Evolutionary conservation across 257 asterid genomes (phyloP).

Genomic region (Asclepias syriaca): DNA sequence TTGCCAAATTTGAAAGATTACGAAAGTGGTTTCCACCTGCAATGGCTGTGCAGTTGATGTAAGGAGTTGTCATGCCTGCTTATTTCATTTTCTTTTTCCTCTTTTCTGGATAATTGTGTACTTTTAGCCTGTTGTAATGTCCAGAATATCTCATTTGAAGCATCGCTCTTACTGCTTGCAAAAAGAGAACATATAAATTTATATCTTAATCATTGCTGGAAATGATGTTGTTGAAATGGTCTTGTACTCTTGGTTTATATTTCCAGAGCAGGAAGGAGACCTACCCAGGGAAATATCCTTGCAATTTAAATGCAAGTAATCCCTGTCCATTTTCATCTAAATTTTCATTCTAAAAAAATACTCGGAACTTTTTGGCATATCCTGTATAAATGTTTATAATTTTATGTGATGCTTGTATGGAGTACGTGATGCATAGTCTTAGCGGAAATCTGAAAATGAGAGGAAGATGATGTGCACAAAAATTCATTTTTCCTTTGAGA

Average conservation of each 20-base stretch:
- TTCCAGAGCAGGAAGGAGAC: neutral
- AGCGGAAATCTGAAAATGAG: neutral
- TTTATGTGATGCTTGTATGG: neutral
- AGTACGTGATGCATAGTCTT: neutral
- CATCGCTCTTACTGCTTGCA: neutral
- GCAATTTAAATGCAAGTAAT: neutral
- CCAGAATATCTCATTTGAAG: neutral
- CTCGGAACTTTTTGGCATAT: neutral
- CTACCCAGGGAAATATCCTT: neutral
- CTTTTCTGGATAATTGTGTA: neutral
- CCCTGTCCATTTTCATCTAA: neutral
- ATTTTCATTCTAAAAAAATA: neutral
- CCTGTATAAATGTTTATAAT: neutral
- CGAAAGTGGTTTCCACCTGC: constrained; percentile 96
- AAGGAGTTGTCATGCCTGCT: constrained; percentile 21
- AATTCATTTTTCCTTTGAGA: neutral
- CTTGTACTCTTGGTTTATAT: neutral
- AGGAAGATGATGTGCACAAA: neutral
- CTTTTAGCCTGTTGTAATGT: neutral
- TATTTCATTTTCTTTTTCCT: neutral
- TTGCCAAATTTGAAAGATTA: constrained; percentile 69
- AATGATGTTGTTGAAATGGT: neutral
- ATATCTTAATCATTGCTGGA: neutral
- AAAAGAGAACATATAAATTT: neutral
- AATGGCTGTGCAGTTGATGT: constrained; percentile 84